Conservation (phyloP, 1,284 basidiomycete genomes). For the Pterulicium gracile region DNA sequence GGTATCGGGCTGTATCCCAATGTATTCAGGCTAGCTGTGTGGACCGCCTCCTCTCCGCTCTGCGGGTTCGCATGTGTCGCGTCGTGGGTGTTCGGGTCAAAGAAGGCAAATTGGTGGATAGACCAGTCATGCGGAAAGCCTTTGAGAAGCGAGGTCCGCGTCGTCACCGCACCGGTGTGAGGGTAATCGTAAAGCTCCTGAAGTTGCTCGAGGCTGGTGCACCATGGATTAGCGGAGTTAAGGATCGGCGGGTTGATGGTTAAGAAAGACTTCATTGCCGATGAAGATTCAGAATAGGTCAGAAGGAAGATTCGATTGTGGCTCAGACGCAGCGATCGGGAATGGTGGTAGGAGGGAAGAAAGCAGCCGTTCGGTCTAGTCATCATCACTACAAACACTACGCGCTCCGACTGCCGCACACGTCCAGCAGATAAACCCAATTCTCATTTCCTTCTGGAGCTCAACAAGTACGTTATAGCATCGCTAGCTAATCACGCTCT, state of each 20-base stretch:
- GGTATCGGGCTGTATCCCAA: constrained; percentile 76
- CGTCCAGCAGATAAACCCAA: no score
- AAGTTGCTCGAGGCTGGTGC: constrained; percentile 54
- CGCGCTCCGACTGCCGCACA: no score
- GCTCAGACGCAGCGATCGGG: no score
- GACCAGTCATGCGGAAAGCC: constrained; percentile 54
- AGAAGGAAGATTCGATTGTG: no score
- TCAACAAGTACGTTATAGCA: background rate
- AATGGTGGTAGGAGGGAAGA: no score
- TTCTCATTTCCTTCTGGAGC: no score
- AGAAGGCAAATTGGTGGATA: constrained; percentile 37
- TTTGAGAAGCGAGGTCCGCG: constrained; percentile 56
- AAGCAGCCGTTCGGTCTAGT: no score
- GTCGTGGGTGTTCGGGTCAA: constrained; percentile 1
- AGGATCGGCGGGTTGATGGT: constrained; percentile 46
- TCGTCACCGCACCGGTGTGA: constrained; percentile 67
- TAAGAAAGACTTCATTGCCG: no score
- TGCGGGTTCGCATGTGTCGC: constrained; percentile 16
- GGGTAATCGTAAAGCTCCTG: constrained; percentile 49
- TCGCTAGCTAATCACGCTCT: no score
- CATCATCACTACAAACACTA: no score
- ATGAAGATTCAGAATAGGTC: no score
- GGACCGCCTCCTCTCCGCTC: constrained; percentile 45
- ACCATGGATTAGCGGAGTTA: constrained; percentile 73
- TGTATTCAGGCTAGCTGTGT: constrained; percentile 56